Evolutionary conservation across 140 eudicot species (phyloP).

Genomic region (Bidens hawaiensis): DNA sequence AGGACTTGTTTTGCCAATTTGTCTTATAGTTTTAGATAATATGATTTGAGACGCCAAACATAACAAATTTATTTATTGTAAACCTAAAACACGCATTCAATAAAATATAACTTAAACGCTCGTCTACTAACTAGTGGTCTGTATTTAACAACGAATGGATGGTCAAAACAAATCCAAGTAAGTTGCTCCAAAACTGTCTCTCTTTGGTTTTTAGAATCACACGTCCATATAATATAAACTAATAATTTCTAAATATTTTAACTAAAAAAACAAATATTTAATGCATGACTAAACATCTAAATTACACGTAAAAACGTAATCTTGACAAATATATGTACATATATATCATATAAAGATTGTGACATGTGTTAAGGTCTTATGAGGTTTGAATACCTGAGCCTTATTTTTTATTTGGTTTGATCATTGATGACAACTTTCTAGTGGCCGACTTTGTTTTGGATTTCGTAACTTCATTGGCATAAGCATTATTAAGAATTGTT

Average conservation of each 20-base stretch:
- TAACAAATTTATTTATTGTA: not conserved
- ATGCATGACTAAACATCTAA: not conserved
- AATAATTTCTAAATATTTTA: not conserved
- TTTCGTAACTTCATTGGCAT: not conserved
- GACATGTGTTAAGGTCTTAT: not conserved
- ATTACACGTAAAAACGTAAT: slow-evolving; percentile 8
- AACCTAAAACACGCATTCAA: not conserved
- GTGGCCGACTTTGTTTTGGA: slow-evolving; percentile 2
- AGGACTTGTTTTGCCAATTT: too few relatives aligned
- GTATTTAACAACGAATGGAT: not conserved
- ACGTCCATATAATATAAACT: not conserved
- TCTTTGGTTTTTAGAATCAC: not conserved
- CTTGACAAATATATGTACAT: not conserved
- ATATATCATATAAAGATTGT: slow-evolving; percentile 2
- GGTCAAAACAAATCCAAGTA: not conserved
- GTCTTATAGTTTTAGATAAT: too few relatives aligned
- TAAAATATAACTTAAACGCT: not conserved
- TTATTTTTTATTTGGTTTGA: not conserved
- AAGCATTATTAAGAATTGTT: not conserved
- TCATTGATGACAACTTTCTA: slow-evolving; percentile 12
- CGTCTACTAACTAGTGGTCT: slow-evolving; percentile 7
- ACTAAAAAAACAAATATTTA: not conserved
- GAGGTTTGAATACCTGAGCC: not conserved
- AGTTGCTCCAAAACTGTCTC: not conserved
- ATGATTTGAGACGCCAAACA: not conserved